Base-by-base conservation (phyloP, 2,329 filamentous ascomycete genomes). In the Sarocladium kiliense region DNA sequence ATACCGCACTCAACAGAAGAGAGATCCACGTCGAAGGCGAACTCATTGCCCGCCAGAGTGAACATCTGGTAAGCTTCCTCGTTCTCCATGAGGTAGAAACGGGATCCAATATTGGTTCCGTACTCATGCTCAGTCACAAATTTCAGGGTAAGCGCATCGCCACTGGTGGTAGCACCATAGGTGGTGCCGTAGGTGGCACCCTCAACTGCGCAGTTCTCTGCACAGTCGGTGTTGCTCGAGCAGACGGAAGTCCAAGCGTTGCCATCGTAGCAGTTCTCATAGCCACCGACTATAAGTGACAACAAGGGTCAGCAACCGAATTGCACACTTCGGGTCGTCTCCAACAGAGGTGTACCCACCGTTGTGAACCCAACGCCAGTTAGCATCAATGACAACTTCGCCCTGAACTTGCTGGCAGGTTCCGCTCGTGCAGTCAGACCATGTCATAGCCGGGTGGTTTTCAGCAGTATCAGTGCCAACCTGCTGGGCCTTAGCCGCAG, bases 21-120 rank as follows among this genome's bases (percentile, higher is more conserved):
- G 27, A 86, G 76, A 63, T 88, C 84, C 16, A 87, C 82, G 55
- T 86, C 83, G 56, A 88, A 86, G 34, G 80, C 79, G 63, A 88
- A 80, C 66, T 88, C 85, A 63, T 82, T 75, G 68, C 80, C 80
- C 57, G 79, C 71, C 54, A 86, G 72, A 55, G 81, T 75, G 69
- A 87, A 81, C 62, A 79, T 76, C 69, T 85, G 69, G 65, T 87
- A 87, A 56, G 75, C 77, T 57, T 70, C 71, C 41, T 77, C 74
- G 53, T 74, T 71, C 58, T 76, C 74, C 71, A 87, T 75, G 55
- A 87, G 73, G 64, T 85, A 87, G 44, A 85, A 66, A 57, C 84
- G 76, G 12, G 80, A 72, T 21, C 71, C 71, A 26, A 71, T 61
- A 59, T 73, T 75, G 56, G 63, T 69, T 42, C 64, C 67, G 63